Base-by-base conservation (phyloP, 306 rosid genomes). In the Malus asiatica region DNA sequence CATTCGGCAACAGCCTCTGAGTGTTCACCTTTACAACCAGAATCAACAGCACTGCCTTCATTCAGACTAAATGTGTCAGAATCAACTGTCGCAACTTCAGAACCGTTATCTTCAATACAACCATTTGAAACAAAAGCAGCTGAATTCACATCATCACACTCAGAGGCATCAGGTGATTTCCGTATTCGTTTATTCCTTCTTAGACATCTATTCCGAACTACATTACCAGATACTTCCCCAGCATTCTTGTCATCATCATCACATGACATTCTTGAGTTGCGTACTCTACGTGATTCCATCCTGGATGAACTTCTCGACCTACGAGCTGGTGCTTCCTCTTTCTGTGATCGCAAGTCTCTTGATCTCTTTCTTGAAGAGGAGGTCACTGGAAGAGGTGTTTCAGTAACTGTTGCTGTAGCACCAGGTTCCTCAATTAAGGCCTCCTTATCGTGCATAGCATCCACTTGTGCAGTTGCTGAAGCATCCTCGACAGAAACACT, bases 1-100 rank as follows among this genome's bases (percentile, higher is more conserved):
- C 84, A 93, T 73, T 87, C 91, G 76, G 74, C 77, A 59, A 78
- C 76, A 61, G 89, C 76, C 76, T 85, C 95, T 12, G 81, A 70
- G 55, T 75, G 87, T 25, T 92, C 96, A 62, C 76, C 71, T 83
- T 85, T 88, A 85, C 84, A 88, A 58, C 82, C 86, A 63, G 96
- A 91, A 83, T 93, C 96, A 27, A 84, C 87, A 42, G 89, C 81
- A 74, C 96, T 87, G 12, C 96, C 88, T 71, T 91, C 96, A 57
- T 93, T 90, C 65, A 86, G 76, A 82, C 98, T 91, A 77, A 78
- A 77, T 29, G 90, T 66, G 70, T 87, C 96, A 63, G 97, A 93
- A 73, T 91, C 97, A 53, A 84, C 88, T 61, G 97, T 89, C 48
- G 73, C 82, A 82, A 89, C 87, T 80, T 89, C 93, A 63, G 93